A percentile compares a stretch with the other conserved stretches of the same genome.
phyloP scores from a whole-genome alignment of 768 basidiomycete genomes.

The Tulasnella sp. region DNA sequence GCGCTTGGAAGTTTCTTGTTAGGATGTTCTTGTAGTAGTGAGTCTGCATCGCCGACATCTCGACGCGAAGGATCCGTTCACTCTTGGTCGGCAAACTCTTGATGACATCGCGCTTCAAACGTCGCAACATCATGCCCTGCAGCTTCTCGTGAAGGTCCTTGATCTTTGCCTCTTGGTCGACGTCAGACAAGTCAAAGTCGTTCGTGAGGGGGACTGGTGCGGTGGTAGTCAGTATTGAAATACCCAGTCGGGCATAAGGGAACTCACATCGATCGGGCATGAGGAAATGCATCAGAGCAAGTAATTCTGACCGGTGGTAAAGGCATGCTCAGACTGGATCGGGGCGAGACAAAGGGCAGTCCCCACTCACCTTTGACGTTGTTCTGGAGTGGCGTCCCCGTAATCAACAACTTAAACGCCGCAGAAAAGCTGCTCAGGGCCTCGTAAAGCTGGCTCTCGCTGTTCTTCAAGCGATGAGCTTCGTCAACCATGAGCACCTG shows the following conservation, averaged over 20 bases:
- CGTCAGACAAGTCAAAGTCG: conserved; percentile 91
- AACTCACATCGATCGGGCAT: conserved; percentile 92
- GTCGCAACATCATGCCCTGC: conserved; percentile 85
- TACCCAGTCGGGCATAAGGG: not conserved
- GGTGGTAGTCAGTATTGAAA: not conserved
- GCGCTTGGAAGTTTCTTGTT: conserved; percentile 89
- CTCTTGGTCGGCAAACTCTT: conserved; percentile 95
- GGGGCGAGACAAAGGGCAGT: not conserved
- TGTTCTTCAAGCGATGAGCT: conserved; percentile 96
- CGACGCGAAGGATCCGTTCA: conserved; percentile 92
- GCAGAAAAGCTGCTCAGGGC: conserved; percentile 81
- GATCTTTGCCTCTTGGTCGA: conserved; percentile 87
- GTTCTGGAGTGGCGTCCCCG: conserved; percentile 96
- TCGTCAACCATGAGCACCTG: conserved; percentile 94
- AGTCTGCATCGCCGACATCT: conserved; percentile 93
- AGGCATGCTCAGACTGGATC: not conserved
- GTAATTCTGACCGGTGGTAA: conserved; percentile 56
- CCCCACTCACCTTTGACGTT: conserved; percentile 77
- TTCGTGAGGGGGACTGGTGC: conserved; percentile 72
- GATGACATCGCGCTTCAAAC: conserved; percentile 91
- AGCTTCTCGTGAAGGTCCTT: conserved; percentile 90
- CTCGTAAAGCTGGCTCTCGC: conserved; percentile 93
- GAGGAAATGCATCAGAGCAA: conserved; percentile 97
- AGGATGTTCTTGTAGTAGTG: conserved; percentile 99
- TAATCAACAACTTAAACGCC: conserved; percentile 89